Evolutionary conservation across 441 rosid genomes (phyloP).

Genomic region (Pelargonium australe): DNA sequence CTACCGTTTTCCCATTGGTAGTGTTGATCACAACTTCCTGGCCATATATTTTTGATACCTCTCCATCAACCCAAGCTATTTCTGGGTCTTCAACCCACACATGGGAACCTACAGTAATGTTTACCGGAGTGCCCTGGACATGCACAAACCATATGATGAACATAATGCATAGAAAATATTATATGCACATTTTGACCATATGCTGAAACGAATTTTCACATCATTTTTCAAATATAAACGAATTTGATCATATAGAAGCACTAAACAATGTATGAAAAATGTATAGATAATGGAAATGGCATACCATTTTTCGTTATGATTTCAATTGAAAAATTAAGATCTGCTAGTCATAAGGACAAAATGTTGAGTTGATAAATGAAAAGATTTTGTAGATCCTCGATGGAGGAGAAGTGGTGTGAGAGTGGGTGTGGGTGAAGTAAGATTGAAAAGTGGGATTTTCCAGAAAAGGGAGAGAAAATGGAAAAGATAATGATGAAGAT

Average conservation of each 20-base stretch:
- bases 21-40: slow-evolving; percentile 45
- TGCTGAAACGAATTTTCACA: background rate
- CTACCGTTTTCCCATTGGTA: slow-evolving; percentile 56
- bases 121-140: slow-evolving; percentile 74
- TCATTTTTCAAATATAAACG: too few species aligned
- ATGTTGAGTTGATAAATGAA: too few species aligned
- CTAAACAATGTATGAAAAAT: too few species aligned
- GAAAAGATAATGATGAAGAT: slow-evolving; percentile 17
- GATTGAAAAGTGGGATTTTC: background rate
- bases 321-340: too few species aligned
- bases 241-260: too few species aligned
- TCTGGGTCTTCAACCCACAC: slow-evolving; percentile 86
- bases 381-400: too few species aligned
- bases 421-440: background rate
- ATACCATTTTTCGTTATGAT: too few species aligned
- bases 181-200: background rate
- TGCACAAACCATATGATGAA: slow-evolving; percentile 19
- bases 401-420: background rate
- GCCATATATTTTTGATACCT: slow-evolving; percentile 60
- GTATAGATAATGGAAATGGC: too few species aligned
- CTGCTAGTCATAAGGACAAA: too few species aligned
- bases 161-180: background rate
- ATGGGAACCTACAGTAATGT: slow-evolving; percentile 79
- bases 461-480: slow-evolving; percentile 4
- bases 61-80: slow-evolving; percentile 75